Percentiles rank a stretch among this genome's conserved stretches.
phyloP scores from a whole-genome alignment of 2,329 filamentous ascomycete species.

The Bipolaris oryzae region DNA sequence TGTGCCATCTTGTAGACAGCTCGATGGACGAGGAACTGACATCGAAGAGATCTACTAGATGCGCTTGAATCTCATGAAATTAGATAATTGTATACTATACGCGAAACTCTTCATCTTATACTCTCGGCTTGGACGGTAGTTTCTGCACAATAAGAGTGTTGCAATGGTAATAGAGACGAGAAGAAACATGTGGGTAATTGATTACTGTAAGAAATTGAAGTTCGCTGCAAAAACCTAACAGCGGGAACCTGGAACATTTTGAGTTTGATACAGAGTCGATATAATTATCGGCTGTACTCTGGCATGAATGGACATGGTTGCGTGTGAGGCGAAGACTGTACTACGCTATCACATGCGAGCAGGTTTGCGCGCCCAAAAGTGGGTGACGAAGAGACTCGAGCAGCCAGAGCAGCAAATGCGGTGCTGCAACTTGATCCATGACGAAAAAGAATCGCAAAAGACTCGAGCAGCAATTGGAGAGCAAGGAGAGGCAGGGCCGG shows the following conservation, averaged over 20 bases:
- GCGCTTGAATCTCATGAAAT: no score
- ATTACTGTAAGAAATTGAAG: background rate
- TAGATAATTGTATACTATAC: no score
- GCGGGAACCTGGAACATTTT: no score
- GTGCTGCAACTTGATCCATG: background rate
- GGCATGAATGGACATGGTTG: background rate
- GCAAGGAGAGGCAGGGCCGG: background rate
- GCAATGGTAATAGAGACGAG: background rate
- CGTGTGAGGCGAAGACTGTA: background rate
- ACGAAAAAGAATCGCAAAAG: background rate
- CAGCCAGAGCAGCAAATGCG: background rate
- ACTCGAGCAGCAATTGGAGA: background rate
- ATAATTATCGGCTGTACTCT: background rate
- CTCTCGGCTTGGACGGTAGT: no score
- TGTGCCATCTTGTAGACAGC: no score
- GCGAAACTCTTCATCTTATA: no score
- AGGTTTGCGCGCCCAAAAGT: background rate
- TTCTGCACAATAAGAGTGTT: background rate
- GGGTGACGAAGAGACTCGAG: background rate
- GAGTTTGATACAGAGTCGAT: background rate
- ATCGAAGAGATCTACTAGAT: no score
- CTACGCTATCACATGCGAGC: conserved; percentile 7
- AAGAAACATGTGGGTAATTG: background rate
- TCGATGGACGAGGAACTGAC: no score
- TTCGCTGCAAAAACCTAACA: background rate